Base-by-base conservation (phyloP, 441 rosid species). In the Populus tomentosa region DNA sequence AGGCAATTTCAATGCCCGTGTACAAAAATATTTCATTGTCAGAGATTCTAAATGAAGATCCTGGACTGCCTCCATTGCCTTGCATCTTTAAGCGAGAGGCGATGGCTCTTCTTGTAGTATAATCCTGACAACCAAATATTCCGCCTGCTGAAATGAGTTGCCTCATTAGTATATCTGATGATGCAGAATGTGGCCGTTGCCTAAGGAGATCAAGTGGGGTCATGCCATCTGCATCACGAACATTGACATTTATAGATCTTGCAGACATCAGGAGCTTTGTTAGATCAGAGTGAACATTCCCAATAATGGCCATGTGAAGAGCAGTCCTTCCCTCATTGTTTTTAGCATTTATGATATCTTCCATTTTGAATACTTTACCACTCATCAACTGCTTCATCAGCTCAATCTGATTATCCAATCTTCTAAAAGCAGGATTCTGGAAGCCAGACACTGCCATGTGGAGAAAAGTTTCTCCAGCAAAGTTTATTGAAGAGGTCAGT, bases 81-180 rank as follows among this genome's bases (percentile, higher is more conserved):
- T 86, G 92, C 89, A 88, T 88, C 89, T 92, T 93, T 70, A 95
- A 70, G 30, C 88, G 90, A 40, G 97, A 90, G 70, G 90, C 97
- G 5, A 95, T 92, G 84, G 91, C 95, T 75, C 89, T 88, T 79
- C 95, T 81, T 20, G 96, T 84, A 46, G 87, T 78, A 76, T 87
- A 88, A 78, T 95, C 97, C 71, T 84, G 88, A 73, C 85, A 81
- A 61, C 95, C 86, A 72, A 92, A 87, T 69, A 92, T 87, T 50
- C 95, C 99, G 18, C 99, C 98, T 1, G 92, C 99, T 16, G 97
- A 93, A 76, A 93, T 87, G 85, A 95, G 72, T 64, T 88, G 90
- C 81, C 97, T 80, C 16, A 92, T 90, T 28, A 93, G 83, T 65
- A 90, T 85, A 82, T 95, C 98, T 0, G 95, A 95, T 1, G 97